Percentiles rank a stretch among this genome's conserved stretches.
These are phyloP conservation scores for Carallia pectinifolia DNA, from an alignment of 345 rosid species.

Conservation along the genomic window DNA sequence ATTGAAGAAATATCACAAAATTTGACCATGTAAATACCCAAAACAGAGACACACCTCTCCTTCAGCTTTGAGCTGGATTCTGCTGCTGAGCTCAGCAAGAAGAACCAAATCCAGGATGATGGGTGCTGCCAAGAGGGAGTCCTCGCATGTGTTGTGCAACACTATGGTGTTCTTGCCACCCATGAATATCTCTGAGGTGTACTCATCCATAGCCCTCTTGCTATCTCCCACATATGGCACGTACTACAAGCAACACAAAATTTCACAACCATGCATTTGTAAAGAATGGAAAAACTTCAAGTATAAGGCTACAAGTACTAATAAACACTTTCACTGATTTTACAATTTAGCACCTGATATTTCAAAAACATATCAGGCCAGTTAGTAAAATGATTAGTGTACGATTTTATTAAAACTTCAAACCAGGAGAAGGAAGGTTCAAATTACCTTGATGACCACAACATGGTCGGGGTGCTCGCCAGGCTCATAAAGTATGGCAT, in stretches of 20 bases:
- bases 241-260: constrained; percentile 40
- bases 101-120: constrained; percentile 92
- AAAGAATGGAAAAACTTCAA: background rate
- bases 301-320: too few species aligned
- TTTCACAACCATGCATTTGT: too few species aligned
- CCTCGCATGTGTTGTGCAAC: constrained; percentile 94
- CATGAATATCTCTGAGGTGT: constrained; percentile 97
- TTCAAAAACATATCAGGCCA: too few species aligned
- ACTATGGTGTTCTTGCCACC: constrained; percentile 92
- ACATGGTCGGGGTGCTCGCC: constrained; percentile 99
- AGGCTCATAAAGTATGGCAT: constrained; percentile 76
- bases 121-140: constrained; percentile 96
- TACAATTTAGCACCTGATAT: too few species aligned
- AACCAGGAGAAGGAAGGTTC: background rate
- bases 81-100: constrained; percentile 90
- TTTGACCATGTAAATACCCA: background rate
- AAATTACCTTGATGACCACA: constrained; percentile 87
- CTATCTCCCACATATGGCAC: constrained; percentile 97
- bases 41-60: constrained; percentile 56
- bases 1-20: background rate
- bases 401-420: background rate
- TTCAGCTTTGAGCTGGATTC: constrained; percentile 82
- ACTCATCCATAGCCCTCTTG: constrained; percentile 99
- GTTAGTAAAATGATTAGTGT: too few species aligned
- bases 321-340: too few species aligned